Evolutionary conservation across 352 stramenopile species (phyloP).

Genomic region (Pelagophyceae sp.): DNA sequence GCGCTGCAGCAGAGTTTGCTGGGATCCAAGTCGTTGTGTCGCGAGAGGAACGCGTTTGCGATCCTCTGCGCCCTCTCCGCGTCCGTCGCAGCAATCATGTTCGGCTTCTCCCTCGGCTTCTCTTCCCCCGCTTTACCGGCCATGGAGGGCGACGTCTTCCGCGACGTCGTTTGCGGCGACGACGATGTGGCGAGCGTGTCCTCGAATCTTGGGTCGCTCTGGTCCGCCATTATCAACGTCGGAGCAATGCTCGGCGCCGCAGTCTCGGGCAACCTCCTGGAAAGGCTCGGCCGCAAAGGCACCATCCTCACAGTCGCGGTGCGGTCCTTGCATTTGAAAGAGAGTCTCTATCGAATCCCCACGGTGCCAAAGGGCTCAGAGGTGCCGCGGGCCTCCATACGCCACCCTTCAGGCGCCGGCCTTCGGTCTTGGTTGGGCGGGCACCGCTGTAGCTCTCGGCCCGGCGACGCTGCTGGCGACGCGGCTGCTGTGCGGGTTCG

Average conservation of each 20-base stretch:
- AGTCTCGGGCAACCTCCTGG: neutral
- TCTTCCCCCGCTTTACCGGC: neutral
- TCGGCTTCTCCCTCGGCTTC: constrained; percentile 2
- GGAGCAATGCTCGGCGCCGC: neutral
- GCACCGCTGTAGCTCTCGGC: neutral
- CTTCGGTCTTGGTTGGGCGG: neutral
- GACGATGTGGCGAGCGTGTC: neutral
- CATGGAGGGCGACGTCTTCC: neutral
- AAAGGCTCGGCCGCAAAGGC: neutral
- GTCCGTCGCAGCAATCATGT: neutral
- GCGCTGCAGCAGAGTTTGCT: neutral
- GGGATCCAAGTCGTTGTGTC: neutral
- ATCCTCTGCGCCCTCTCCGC: neutral
- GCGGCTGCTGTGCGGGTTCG: constrained; percentile 38
- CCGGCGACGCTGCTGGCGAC: neutral
- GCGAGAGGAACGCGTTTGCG: neutral
- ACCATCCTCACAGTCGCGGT: neutral
- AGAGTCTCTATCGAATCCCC: neutral
- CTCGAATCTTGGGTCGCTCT: neutral
- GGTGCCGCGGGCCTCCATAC: neutral
- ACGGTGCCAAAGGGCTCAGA: neutral
- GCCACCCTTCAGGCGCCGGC: neutral
- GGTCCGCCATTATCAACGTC: neutral
- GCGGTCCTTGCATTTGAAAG: neutral
- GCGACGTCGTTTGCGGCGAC: neutral